phyloP scores from a whole-genome alignment of 208 protist genomes.

The Trypanosoma melophagium region DNA sequence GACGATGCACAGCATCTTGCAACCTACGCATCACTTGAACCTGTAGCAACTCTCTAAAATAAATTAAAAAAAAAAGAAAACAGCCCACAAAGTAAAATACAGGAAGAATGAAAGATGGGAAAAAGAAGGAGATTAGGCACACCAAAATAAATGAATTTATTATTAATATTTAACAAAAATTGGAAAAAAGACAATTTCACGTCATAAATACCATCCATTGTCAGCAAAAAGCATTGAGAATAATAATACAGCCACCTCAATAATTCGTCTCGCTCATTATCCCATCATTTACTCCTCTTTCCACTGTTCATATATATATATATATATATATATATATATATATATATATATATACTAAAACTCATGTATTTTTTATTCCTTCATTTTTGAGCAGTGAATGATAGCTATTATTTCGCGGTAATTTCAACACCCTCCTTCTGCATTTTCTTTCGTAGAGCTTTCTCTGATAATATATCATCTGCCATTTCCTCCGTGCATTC shows the following conservation, averaged over 20 bases:
- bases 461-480: slow-evolving; percentile 71
- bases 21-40: slow-evolving; percentile 4
- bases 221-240: background rate
- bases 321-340: background rate
- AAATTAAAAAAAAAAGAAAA: background rate
- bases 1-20: background rate
- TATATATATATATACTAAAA: background rate
- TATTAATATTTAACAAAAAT: background rate
- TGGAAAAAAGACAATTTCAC: background rate
- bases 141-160: slow-evolving; percentile 13
- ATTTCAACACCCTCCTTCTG: slow-evolving; percentile 42
- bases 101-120: slow-evolving; percentile 1
- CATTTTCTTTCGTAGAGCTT: slow-evolving; percentile 59
- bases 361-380: background rate
- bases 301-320: background rate
- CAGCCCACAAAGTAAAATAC: background rate
- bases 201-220: too few species aligned
- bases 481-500: slow-evolving; percentile 82
- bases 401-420: slow-evolving; percentile 7
- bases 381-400: background rate
- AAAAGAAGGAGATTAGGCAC: slow-evolving; percentile 12
- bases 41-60: background rate
- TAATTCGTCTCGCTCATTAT: too few species aligned
- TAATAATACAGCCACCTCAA: too few species aligned
- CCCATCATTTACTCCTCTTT: too few species aligned